These are phyloP conservation scores for Gossypium raimondii DNA, from an alignment of 345 rosid genomes.

Conservation along the genomic window DNA sequence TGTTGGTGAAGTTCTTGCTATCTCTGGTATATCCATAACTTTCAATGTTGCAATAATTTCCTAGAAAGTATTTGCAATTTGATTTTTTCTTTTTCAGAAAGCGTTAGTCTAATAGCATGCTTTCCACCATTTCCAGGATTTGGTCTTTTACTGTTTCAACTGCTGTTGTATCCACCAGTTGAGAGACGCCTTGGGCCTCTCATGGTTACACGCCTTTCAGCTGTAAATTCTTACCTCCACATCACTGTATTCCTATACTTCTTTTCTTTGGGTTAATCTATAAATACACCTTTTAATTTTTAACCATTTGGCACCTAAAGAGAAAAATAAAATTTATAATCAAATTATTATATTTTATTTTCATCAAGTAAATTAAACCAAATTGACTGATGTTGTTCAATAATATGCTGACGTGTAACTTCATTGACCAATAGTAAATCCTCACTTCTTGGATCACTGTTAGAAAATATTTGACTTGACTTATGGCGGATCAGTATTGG, in stretches of 20 bases:
- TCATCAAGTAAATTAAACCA: background rate
- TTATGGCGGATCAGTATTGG: background rate
- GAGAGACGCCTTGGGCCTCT: conserved; percentile 46
- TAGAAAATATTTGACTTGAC: background rate
- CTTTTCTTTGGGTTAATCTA: background rate
- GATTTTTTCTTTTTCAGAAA: background rate
- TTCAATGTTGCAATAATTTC: background rate
- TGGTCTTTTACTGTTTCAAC: conserved; percentile 52
- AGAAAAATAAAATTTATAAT: background rate
- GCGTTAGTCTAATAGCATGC: background rate
- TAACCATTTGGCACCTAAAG: background rate
- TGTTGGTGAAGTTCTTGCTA: conserved; percentile 60
- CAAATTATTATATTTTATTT: background rate
- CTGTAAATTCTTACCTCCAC: conserved; percentile 26
- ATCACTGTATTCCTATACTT: background rate
- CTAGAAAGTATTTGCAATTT: background rate
- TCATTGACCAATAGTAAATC: background rate
- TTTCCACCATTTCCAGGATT: conserved; percentile 26
- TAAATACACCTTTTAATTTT: background rate
- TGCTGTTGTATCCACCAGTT: conserved; percentile 39
- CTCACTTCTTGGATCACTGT: background rate
- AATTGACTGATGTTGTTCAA: background rate
- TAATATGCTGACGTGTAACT: background rate
- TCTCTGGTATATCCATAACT: conserved; percentile 37
- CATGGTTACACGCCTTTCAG: conserved; percentile 39